Evolutionary conservation across 495 filamentous ascomycete species (phyloP).

Genomic region (Corynascus novoguineensis): DNA sequence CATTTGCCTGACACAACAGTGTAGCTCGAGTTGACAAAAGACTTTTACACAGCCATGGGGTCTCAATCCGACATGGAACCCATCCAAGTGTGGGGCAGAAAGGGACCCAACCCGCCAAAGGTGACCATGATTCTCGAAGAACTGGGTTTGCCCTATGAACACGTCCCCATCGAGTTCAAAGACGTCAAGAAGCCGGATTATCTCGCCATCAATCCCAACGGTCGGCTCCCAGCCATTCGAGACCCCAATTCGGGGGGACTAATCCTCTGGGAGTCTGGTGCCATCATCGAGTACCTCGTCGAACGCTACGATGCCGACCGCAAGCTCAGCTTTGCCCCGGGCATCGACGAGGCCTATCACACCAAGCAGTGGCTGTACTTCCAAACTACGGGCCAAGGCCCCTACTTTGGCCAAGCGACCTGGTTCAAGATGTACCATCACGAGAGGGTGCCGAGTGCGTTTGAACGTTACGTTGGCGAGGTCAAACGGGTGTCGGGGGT

Average conservation of each 20-base stretch:
- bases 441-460: constrained; percentile 53
- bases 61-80: not conserved
- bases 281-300: constrained; percentile 66
- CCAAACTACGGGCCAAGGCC: constrained; percentile 62
- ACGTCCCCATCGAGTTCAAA: constrained; percentile 33
- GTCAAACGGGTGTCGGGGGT: constrained; percentile 55
- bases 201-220: constrained; percentile 63
- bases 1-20: no score
- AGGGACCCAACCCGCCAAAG: constrained; percentile 25
- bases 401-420: constrained; percentile 56
- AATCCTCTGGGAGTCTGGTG: constrained; percentile 66
- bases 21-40: no score
- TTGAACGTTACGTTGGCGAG: constrained; percentile 57
- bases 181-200: constrained; percentile 55
- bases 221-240: constrained; percentile 56
- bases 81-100: not conserved
- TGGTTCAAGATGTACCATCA: constrained; percentile 48
- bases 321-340: constrained; percentile 50
- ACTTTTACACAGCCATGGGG: constrained; percentile 21
- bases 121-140: constrained; percentile 58
- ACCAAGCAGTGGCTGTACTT: constrained; percentile 62
- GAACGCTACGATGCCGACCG: constrained; percentile 61
- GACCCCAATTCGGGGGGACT: constrained; percentile 61
- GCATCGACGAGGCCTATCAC: constrained; percentile 44
- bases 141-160: constrained; percentile 53